Base-by-base conservation (phyloP, 1,139 yeast species). In the Lodderomyces pseudojiufengensis region DNA sequence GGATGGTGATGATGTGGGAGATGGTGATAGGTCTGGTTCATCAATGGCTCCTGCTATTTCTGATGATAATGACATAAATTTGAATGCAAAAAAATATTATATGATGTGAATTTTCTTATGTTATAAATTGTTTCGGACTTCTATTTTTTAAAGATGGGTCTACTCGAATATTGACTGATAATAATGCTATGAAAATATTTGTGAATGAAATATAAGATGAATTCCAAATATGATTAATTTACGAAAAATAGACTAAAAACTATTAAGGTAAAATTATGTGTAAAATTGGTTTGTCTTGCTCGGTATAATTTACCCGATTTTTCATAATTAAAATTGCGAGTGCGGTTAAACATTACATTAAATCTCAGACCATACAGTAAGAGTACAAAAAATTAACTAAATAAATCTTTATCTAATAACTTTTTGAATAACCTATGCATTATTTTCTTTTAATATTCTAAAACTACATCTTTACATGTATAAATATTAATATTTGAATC, bases 401-500 rank as follows among this genome's bases (percentile, higher is more conserved):
- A n/a, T n/a, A n/a, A n/a, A n/a, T n/a, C n/a, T n/a, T n/a, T n/a
- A n/a, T n/a, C n/a, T n/a, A n/a, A 18, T 5, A 18, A 18, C 20
- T 18, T 18, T 18, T 18, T n/a, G n/a, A n/a, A n/a, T n/a, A n/a
- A n/a, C n/a, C n/a, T n/a, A n/a, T n/a, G n/a, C n/a, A n/a, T n/a
- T n/a, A 3, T 29, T 24, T 27, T 9, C n/a, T 14, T 18, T 31
- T 18, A 64, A 44, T 63, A 69, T 42, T 69, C 75, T 15, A 60
- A 61, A 3, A 65, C 49, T 21, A 64, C 58, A 37, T 70, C 75
- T 12, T 55, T 52, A 51, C 76, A 70, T 16, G 55, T 49, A 48
- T 83, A 85, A 18, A 90, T 65, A 46, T 78, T 78, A 32, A 90
- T 80, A 46, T 76, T 76, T 1, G 90, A 73, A 52, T 85, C 95